Evolutionary conservation across 1,284 basidiomycete species (phyloP), one percentile per base, ranked within the genome.

Genomic region (Pholiota adiposa): DNA sequence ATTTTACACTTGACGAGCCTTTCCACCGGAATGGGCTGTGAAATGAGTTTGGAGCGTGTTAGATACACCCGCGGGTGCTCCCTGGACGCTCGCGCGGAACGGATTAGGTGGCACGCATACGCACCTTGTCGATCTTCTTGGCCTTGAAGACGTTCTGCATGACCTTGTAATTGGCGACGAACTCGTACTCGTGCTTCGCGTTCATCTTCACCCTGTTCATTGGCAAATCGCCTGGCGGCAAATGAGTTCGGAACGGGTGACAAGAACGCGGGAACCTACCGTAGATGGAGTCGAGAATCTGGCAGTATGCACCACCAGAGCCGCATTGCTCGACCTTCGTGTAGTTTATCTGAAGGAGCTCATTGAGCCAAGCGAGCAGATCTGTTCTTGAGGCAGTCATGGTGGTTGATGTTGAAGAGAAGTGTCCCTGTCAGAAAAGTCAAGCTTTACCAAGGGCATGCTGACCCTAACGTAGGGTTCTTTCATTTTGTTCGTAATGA

Each of bases 1-100:
- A 99, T 99, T 82, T 98, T 98, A 83, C 97, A 99, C 78, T 97
- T 97, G 50, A 96, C 88, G 55, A 99, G 86, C 69, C 84, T 90
- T 66, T 98, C 96, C 27, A 99, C 92, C 1, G 87, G 92, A 71
- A 99, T 96, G 14, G 97, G 96, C 94, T 97, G 41, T 14, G 29
- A 36, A 18, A 36, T 49, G 14, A 31, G 29, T 52, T 25, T 8
- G 56, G 48, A n/a, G n/a, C n/a, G n/a, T n/a, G n/a, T n/a, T n/a
- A n/a, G n/a, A n/a, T n/a, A n/a, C n/a, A n/a, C n/a, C n/a, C n/a
- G n/a, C n/a, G n/a, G n/a, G n/a, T n/a, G n/a, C n/a, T n/a, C n/a
- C n/a, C n/a, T n/a, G n/a, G 41, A 51, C 34, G 63, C 54, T 52
- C 6, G 48, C 29, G 34, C 31, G 49, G 41, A 54, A 14, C 14